Base-by-base conservation (phyloP, 163 green algal genomes). In the Scenedesmus sp. region DNA sequence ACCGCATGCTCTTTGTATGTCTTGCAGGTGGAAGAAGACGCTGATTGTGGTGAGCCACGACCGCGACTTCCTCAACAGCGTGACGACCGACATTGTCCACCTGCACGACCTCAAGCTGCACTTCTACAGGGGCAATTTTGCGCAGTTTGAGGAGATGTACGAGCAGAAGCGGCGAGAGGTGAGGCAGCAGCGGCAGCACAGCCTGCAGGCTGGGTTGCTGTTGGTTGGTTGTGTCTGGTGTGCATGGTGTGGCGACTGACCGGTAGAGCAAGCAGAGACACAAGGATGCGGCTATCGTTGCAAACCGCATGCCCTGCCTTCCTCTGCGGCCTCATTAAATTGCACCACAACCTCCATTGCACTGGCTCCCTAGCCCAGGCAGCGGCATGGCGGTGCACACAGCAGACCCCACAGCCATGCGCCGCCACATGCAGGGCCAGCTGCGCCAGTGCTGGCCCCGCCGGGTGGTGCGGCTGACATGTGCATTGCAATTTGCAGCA, bases 11-110 rank as follows among this genome's bases (percentile, higher is more conserved):
- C 56, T 61, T 61, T 84, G 20, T 65, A 9, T 49, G 6, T n/a
- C 44, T 76, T 40, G 22, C 85, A 94, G 90, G 46, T 99, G 97
- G 97, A 99, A 99, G 96, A 99, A 99, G 96, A 99, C 98, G 68
- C 94, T 99, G 73, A 95, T 99, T 44, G 98, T 99, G 15, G 98
- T 99, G 78, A 98, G 95, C 42, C 98, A 99, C 95, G 98, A 99
- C 94, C 95, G 98, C 49, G 98, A 99, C 94, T 99, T 99, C 93
- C 95, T 99, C 18, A 99, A 99, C 94, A 97, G 94, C 24, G 95
- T 99, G 26, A 99, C 97, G 92, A 99, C 98, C 9, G 98, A 99
- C 94, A 99, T 99, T 95, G 99, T 99, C 89, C 98, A 99, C 95
- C 95, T 99, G 86, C 97, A 99, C 93, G 98, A 99, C 95, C 94